Evolutionary conservation across 345 rosid genomes (phyloP).

Genomic region (Linum usitatissimum): DNA sequence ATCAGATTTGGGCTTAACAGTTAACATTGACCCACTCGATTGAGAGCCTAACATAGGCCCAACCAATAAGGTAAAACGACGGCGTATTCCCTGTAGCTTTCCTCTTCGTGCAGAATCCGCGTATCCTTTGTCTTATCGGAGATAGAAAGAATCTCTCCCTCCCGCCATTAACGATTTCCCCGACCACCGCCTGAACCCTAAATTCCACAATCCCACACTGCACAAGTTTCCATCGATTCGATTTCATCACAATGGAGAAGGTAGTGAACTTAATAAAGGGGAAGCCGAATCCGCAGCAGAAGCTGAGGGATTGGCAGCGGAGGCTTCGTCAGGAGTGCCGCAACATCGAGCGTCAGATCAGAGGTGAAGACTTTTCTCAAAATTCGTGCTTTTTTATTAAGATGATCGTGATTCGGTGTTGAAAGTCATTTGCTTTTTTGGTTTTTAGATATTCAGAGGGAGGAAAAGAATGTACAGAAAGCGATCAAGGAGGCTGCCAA

Average conservation of each 20-base stretch:
- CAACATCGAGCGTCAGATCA: constrained; percentile 84
- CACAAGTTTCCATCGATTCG: background rate
- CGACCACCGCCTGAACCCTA: background rate
- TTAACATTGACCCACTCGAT: too few species aligned
- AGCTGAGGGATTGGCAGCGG: constrained; percentile 84
- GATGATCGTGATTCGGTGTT: constrained; percentile 1
- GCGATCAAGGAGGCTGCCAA: constrained; percentile 87
- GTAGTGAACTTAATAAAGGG: constrained; percentile 77
- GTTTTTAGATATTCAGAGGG: constrained; percentile 72
- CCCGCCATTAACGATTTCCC: background rate
- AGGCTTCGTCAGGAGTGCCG: constrained; percentile 84
- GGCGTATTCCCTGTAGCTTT: too few species aligned
- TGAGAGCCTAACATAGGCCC: too few species aligned
- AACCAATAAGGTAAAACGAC: too few species aligned
- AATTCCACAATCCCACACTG: background rate
- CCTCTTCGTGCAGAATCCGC: background rate
- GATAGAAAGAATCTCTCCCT: background rate
- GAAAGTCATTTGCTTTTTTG: constrained; percentile 3
- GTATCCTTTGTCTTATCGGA: background rate
- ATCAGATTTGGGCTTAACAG: too few species aligned
- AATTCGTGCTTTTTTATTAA: background rate
- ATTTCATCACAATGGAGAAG: constrained; percentile 42
- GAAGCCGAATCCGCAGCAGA: constrained; percentile 68
- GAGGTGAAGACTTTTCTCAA: constrained; percentile 32
- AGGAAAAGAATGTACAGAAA: constrained; percentile 76